phyloP scores from a whole-genome alignment of 768 basidiomycete genomes.

The Mycena filopes region DNA sequence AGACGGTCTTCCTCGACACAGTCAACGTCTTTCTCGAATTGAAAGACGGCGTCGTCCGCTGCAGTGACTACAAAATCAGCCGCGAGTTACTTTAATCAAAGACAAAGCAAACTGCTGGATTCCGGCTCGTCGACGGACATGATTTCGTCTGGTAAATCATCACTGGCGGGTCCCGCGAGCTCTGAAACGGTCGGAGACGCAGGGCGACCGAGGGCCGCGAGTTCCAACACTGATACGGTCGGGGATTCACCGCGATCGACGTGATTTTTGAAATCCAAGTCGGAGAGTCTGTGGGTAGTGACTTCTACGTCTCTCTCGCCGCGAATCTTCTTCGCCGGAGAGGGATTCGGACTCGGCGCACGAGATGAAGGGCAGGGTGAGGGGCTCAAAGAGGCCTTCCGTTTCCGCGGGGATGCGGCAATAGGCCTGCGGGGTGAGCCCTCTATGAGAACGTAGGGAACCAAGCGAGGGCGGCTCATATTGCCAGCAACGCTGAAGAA shows the following conservation, averaged over 20 bases:
- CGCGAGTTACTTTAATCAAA: background rate
- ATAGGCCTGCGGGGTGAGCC: background rate
- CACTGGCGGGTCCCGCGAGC: background rate
- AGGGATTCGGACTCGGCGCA: slow-evolving; percentile 18
- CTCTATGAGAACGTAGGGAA: background rate
- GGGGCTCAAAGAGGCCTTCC: slow-evolving; percentile 3
- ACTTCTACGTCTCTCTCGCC: slow-evolving; percentile 6
- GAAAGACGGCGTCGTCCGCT: background rate
- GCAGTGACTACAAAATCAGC: background rate
- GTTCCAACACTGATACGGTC: background rate
- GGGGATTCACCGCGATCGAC: background rate
- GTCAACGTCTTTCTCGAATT: background rate
- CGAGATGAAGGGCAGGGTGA: slow-evolving; percentile 12
- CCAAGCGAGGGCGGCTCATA: background rate
- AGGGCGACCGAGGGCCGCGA: background rate
- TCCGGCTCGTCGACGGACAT: background rate
- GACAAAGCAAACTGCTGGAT: background rate
- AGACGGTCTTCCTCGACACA: slow-evolving; percentile 53
- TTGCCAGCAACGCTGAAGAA: background rate
- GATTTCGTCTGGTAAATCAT: background rate
- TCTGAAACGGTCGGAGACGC: slow-evolving; percentile 16
- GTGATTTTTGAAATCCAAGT: background rate
- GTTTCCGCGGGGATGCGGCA: slow-evolving; percentile 5
- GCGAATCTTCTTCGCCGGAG: slow-evolving; percentile 17
- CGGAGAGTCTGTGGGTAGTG: slow-evolving; percentile 18